phyloP scores from a whole-genome alignment of 225 moss, liverwort and hornwort genomes.

The Polytrichum formosum region DNA sequence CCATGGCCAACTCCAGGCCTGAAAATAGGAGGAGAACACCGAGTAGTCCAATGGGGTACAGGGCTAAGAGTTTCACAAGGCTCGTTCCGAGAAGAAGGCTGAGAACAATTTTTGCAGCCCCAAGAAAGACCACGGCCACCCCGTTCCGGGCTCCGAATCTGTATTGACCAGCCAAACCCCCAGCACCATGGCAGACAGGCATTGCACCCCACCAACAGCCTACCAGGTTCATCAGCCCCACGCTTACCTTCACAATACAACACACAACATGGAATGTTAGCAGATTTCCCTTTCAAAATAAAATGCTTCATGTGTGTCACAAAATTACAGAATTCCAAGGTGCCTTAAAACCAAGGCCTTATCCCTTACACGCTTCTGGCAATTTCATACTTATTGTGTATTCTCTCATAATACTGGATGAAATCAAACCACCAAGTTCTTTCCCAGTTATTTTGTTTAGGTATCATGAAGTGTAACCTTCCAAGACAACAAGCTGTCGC shows the following conservation, averaged over 20 bases:
- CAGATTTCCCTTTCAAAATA: background rate
- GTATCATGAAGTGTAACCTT: no score
- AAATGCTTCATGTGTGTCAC: no score
- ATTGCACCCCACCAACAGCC: slow-evolving; percentile 95
- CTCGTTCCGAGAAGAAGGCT: slow-evolving; percentile 62
- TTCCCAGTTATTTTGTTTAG: background rate
- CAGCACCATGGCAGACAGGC: slow-evolving; percentile 85
- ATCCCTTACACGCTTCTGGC: background rate
- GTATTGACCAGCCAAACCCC: slow-evolving; percentile 85
- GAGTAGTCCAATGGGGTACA: slow-evolving; percentile 68
- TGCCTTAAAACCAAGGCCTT: background rate
- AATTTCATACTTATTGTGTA: background rate
- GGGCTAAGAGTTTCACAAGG: slow-evolving; percentile 47
- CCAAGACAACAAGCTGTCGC: no score
- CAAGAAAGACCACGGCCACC: slow-evolving; percentile 64
- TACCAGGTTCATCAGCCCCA: slow-evolving; percentile 81
- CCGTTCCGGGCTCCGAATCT: slow-evolving; percentile 74
- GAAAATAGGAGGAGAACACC: slow-evolving; percentile 78
- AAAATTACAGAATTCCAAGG: no score
- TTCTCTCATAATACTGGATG: background rate
- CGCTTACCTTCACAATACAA: slow-evolving; percentile 51
- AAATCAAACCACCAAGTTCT: background rate
- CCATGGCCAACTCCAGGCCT: slow-evolving; percentile 77
- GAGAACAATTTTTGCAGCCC: slow-evolving; percentile 59
- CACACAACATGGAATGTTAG: slow-evolving; percentile 1